A percentile compares a stretch with the other conserved stretches of the same genome.
phyloP scores from a whole-genome alignment of 768 basidiomycete genomes.

The Cyclocybe aegerita region DNA sequence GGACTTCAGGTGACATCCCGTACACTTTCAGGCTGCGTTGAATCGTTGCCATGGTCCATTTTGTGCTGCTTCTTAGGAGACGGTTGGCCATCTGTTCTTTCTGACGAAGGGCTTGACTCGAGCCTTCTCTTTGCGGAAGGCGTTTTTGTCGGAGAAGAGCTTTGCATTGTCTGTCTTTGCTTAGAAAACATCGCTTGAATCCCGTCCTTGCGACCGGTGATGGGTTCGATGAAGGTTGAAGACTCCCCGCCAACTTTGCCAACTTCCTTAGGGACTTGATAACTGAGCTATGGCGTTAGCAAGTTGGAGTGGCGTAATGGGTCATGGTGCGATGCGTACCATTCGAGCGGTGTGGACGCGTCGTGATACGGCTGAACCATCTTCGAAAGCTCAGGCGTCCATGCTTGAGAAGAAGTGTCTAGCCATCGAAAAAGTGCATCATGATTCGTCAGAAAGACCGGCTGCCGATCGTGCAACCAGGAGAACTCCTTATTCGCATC shows the following conservation, averaged over 20 bases:
- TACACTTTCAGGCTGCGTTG: too few relatives aligned
- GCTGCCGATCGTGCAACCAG: slow-evolving; percentile 93
- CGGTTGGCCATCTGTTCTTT: too few relatives aligned
- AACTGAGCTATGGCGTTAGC: slow-evolving; percentile 44
- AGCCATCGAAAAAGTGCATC: slow-evolving; percentile 75
- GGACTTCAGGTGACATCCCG: too few relatives aligned
- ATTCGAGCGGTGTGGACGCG: slow-evolving; percentile 52
- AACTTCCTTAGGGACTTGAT: slow-evolving; percentile 86
- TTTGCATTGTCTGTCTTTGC: slow-evolving; percentile 34
- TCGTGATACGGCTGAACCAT: slow-evolving; percentile 65
- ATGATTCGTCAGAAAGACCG: slow-evolving; percentile 69
- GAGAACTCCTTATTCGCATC: slow-evolving; percentile 61
- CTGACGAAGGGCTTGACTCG: background rate
- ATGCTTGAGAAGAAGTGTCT: slow-evolving; percentile 66
- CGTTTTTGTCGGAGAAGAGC: background rate
- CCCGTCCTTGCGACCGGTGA: slow-evolving; percentile 79
- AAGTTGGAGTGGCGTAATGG: background rate
- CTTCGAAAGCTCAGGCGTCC: slow-evolving; percentile 59
- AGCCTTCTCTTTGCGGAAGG: background rate
- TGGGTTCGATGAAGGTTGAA: slow-evolving; percentile 76
- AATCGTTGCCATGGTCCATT: too few relatives aligned
- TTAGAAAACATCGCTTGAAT: slow-evolving; percentile 81
- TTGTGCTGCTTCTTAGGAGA: too few relatives aligned
- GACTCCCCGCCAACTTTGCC: slow-evolving; percentile 90
- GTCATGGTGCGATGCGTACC: slow-evolving; percentile 43